A percentile compares a stretch with the other conserved stretches of the same genome.
Evolutionary conservation across 768 basidiomycete species (phyloP).

Genomic region (Suillus subluteus): DNA sequence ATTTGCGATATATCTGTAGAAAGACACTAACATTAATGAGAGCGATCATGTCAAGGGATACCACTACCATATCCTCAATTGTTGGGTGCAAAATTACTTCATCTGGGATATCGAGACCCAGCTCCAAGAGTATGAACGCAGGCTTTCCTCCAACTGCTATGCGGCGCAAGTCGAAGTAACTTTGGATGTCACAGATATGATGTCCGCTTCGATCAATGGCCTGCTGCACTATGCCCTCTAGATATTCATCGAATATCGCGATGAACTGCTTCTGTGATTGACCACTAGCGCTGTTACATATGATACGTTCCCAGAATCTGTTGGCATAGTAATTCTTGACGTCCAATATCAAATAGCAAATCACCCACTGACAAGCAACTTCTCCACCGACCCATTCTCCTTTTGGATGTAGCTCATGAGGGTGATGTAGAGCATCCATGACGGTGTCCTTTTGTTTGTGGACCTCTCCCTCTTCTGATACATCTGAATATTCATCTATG

Average conservation of each 20-base stretch:
- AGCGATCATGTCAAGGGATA: conserved; percentile 39
- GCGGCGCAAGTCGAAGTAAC: conserved; percentile 45
- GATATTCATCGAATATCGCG: conserved; percentile 38
- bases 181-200: conserved; percentile 39
- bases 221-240: conserved; percentile 44
- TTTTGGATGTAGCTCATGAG: conserved; percentile 10
- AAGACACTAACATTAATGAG: conserved; percentile 35
- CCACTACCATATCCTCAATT: conserved; percentile 32
- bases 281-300: background rate
- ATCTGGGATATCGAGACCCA: no score
- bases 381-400: conserved; percentile 15
- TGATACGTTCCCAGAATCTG: conserved; percentile 14
- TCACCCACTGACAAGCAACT: conserved; percentile 13
- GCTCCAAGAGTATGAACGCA: conserved; percentile 40
- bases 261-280: conserved; percentile 40
- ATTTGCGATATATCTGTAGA: background rate
- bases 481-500: conserved; percentile 37
- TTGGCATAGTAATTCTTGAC: background rate
- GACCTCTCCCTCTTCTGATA: conserved; percentile 4
- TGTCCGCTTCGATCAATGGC: conserved; percentile 41
- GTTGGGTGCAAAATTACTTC: conserved; percentile 44
- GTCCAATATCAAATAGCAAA: background rate
- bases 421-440: conserved; percentile 15
- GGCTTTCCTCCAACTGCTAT: conserved; percentile 45
- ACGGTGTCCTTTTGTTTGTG: conserved; percentile 11